Evolutionary conservation across 2,329 filamentous ascomycete species (phyloP), one percentile per base, ranked within the genome.

Genomic region (Aureobasidium pullulans): DNA sequence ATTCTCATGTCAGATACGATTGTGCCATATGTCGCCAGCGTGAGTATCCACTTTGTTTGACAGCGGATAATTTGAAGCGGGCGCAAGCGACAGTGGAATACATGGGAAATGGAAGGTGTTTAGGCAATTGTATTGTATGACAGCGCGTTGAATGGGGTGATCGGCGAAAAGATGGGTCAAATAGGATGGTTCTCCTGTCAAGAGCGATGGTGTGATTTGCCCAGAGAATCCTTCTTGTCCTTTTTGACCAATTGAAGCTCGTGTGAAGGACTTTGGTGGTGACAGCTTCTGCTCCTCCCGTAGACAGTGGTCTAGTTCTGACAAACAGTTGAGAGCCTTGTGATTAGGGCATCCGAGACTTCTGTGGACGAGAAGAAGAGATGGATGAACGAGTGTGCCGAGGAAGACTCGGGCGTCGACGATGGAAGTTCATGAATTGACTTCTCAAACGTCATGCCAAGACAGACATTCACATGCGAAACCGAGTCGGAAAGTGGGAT

Each of bases 391-490:
- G 23, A 23, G 23, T 2, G 2, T 23, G 23, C 23, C 23, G 23
- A 23, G 23, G 23, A 23, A 23, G 23, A 23, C 23, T 23, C 23
- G 23, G 23, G 23, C 23, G 23, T 23, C 3, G 23, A 23, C 3
- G 23, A 23, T 23, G 23, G 23, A 23, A 23, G 23, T 23, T 23
- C 23, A 23, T 23, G 23, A 23, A 23, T 23, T 23, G 23, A 23
- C 23, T 23, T 42, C 9, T 19, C 49, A 42, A 29, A 54, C 50
- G 53, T 57, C 53, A 57, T 57, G 53, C 53, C 53, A 57, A 57
- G 53, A 19, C 48, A 29, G 28, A 42, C 9, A 32, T 46, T 57
- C 40, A 57, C 53, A 57, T 57, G 53, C 42, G 40, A 46, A 43
- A 54, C 6, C 7, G 16, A 40, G 34, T 13, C 8, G 3, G 8